Evolutionary conservation across 1,284 basidiomycete genomes (phyloP).

Genomic region (Rhodofomes roseus): DNA sequence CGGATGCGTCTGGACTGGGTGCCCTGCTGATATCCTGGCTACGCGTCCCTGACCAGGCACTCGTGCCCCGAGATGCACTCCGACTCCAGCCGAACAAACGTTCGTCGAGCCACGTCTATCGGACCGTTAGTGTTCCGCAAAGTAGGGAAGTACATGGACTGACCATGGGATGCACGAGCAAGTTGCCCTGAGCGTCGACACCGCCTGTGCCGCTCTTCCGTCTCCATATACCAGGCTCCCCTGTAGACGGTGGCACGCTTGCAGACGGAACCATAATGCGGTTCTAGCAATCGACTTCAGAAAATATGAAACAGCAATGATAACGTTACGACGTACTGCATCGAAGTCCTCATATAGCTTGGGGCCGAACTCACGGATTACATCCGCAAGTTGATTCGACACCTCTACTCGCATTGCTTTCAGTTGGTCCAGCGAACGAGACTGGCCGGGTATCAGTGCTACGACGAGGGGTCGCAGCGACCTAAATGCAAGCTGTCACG

Average conservation of each 20-base stretch:
- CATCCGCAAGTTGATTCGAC: slow-evolving; percentile 82
- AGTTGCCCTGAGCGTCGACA: slow-evolving; percentile 75
- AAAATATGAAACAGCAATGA: background rate
- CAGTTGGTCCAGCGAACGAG: slow-evolving; percentile 77
- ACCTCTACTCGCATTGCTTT: slow-evolving; percentile 79
- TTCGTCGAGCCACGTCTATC: slow-evolving; percentile 87
- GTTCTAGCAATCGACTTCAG: slow-evolving; percentile 41
- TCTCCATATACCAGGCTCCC: slow-evolving; percentile 66
- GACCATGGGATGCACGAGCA: slow-evolving; percentile 79
- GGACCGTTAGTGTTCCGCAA: background rate
- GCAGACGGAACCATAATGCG: slow-evolving; percentile 84
- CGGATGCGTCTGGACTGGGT: slow-evolving; percentile 65
- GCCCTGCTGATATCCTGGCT: slow-evolving; percentile 60
- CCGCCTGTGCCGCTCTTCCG: slow-evolving; percentile 72
- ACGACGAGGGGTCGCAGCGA: slow-evolving; percentile 91
- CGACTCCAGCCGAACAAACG: slow-evolving; percentile 89
- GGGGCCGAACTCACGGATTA: slow-evolving; percentile 92
- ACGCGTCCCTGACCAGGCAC: slow-evolving; percentile 67
- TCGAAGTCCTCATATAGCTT: slow-evolving; percentile 88
- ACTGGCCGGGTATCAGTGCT: slow-evolving; percentile 89
- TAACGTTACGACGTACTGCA: slow-evolving; percentile 44
- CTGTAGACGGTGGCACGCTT: slow-evolving; percentile 74
- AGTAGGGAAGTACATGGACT: slow-evolving; percentile 8
- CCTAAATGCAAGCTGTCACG: slow-evolving; percentile 37
- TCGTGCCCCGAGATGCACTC: slow-evolving; percentile 67